Evolutionary conservation across 768 basidiomycete species (phyloP).

Genomic region (Lentinula boryana): DNA sequence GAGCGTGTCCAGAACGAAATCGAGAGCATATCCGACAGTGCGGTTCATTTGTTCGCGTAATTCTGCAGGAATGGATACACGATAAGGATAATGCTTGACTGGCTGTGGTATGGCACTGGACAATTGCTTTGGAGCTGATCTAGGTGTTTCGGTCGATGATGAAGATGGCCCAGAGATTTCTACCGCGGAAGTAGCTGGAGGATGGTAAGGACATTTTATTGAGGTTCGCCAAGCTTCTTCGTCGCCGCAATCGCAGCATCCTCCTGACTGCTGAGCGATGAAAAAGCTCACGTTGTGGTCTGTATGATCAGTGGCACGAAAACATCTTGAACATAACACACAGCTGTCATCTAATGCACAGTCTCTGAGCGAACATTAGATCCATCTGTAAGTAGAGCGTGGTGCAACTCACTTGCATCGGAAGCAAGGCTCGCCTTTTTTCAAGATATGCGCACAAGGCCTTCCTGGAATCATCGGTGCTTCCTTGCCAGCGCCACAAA

Average conservation of each 20-base stretch:
- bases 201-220: constrained; percentile 72
- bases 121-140: constrained; percentile 33
- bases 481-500: constrained; percentile 54
- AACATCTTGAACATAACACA: constrained; percentile 87
- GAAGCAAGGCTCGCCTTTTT: constrained; percentile 89
- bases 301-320: constrained; percentile 79
- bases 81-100: constrained; percentile 54
- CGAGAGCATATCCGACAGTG: constrained; percentile 71
- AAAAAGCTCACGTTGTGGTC: constrained; percentile 93
- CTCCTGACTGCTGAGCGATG: constrained; percentile 85
- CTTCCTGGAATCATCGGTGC: constrained; percentile 60
- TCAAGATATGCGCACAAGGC: constrained; percentile 81
- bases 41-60: constrained; percentile 69
- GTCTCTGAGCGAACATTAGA: constrained; percentile 48
- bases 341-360: constrained; percentile 88
- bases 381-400: neutral
- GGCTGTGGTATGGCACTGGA: constrained; percentile 47
- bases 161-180: constrained; percentile 9
- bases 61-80: constrained; percentile 52
- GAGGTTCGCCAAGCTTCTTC: constrained; percentile 75
- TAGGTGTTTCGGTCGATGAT: constrained; percentile 30
- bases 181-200: constrained; percentile 34
- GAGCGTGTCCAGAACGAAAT: constrained; percentile 79
- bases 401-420: constrained; percentile 73
- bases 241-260: constrained; percentile 95